Conservation (phyloP, 2,329 filamentous ascomycete species). For the Aspergillus sp. region DNA sequence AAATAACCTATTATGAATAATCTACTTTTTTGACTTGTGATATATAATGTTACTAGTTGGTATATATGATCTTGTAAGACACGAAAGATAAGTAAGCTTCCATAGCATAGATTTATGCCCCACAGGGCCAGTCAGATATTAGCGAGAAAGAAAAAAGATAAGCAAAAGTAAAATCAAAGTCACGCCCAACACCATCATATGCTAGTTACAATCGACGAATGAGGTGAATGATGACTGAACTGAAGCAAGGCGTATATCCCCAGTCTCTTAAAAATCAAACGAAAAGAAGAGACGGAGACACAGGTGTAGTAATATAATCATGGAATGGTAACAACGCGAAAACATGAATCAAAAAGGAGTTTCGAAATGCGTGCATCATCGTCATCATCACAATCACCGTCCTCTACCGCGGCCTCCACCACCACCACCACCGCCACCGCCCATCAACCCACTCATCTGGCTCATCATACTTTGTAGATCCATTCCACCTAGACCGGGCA, state of each 20-base stretch:
- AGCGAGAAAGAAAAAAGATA: not conserved
- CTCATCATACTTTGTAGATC: slow-evolving; percentile 74
- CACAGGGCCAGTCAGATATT: not conserved
- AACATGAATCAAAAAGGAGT: slow-evolving; percentile 23
- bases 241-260: not conserved
- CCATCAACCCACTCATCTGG: slow-evolving; percentile 68
- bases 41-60: too few species aligned
- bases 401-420: slow-evolving; percentile 34
- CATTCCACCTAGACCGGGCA: slow-evolving; percentile 60
- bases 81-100: too few species aligned
- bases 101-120: not conserved
- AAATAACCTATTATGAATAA: too few species aligned
- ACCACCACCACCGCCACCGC: slow-evolving; percentile 46
- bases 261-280: not conserved
- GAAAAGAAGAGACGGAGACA: not conserved
- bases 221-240: slow-evolving; percentile 5
- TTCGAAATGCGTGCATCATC: slow-evolving; percentile 5
- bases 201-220: slow-evolving; percentile 16
- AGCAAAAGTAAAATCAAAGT: slow-evolving; percentile 2
- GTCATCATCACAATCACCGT: slow-evolving; percentile 27
- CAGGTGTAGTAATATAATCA: slow-evolving; percentile 1
- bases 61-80: too few species aligned
- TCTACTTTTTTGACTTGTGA: too few species aligned
- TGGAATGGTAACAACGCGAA: slow-evolving; percentile 9
- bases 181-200: slow-evolving; percentile 24